These are phyloP conservation scores for Aspergillus oerlinghausenensis DNA, from an alignment of 2,329 filamentous ascomycete species.

Conservation along the genomic window DNA sequence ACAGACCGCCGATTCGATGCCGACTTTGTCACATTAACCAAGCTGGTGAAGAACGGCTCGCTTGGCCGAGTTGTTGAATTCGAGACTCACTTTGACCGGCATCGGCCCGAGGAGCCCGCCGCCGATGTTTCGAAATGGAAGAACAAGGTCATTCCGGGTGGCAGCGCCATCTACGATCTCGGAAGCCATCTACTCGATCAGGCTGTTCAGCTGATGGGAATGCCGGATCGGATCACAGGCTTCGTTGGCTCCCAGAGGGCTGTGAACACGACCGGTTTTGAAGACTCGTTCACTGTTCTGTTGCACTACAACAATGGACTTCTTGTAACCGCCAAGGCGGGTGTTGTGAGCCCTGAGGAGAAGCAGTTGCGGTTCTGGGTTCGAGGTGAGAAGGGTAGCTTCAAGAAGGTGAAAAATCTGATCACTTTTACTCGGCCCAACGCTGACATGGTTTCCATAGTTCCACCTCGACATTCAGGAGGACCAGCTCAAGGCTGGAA, in stretches of 20 bases:
- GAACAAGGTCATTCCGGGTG: constrained; percentile 59
- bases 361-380: constrained; percentile 74
- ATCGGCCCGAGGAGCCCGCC: constrained; percentile 54
- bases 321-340: constrained; percentile 65
- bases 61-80: constrained; percentile 73
- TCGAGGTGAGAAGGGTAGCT: constrained; percentile 68
- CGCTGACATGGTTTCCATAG: constrained; percentile 13
- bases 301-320: constrained; percentile 61
- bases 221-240: constrained; percentile 62
- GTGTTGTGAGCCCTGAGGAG: constrained; percentile 63
- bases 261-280: constrained; percentile 48
- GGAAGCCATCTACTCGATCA: constrained; percentile 75
- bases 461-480: constrained; percentile 69
- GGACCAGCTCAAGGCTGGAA: constrained; percentile 63
- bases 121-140: constrained; percentile 57
- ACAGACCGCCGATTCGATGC: constrained; percentile 67
- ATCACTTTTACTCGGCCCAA: neutral
- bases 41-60: constrained; percentile 55
- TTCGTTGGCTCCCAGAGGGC: constrained; percentile 64
- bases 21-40: constrained; percentile 67
- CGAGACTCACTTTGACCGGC: constrained; percentile 75
- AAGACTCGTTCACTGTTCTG: constrained; percentile 56
- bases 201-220: constrained; percentile 64
- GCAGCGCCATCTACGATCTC: constrained; percentile 68
- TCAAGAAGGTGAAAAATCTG: constrained; percentile 57